Evolutionary conservation across 1,139 yeast species (phyloP).

Genomic region (Yamadazyma siamensis): DNA sequence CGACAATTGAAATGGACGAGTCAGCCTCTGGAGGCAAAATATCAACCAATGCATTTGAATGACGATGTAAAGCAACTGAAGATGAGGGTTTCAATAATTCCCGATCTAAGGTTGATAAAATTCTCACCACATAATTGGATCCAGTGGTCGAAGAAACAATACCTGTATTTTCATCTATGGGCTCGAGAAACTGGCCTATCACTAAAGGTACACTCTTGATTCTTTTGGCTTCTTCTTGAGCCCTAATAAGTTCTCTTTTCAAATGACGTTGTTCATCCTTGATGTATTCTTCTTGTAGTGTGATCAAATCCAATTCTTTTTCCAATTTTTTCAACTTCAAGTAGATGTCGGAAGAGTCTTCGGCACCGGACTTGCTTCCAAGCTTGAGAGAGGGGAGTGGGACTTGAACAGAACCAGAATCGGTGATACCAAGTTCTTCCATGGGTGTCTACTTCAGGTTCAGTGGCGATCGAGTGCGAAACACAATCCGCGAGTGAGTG

Average conservation of each 20-base stretch:
- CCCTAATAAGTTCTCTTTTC: constrained; percentile 89
- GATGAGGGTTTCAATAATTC: constrained; percentile 93
- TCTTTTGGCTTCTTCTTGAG: constrained; percentile 97
- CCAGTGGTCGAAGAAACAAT: constrained; percentile 98
- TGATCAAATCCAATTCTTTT: constrained; percentile 79
- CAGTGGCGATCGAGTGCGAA: neutral
- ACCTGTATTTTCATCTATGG: constrained; percentile 94
- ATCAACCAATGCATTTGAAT: constrained; percentile 95
- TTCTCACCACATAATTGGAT: constrained; percentile 92
- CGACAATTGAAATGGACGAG: constrained; percentile 90
- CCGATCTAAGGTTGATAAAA: constrained; percentile 89
- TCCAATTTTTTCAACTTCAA: constrained; percentile 81
- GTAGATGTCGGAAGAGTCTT: constrained; percentile 65
- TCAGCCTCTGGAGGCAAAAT: constrained; percentile 99
- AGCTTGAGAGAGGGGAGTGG: constrained; percentile 13
- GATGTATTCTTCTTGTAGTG: constrained; percentile 91
- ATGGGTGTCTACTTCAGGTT: too few species aligned
- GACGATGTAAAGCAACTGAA: constrained; percentile 96
- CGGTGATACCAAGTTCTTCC: constrained; percentile 29
- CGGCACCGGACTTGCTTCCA: constrained; percentile 6
- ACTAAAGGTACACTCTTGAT: constrained; percentile 97
- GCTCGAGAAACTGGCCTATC: constrained; percentile 96
- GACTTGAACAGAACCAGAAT: constrained; percentile 12
- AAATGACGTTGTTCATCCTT: constrained; percentile 97
- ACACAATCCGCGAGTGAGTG: neutral